Base-by-base conservation (phyloP, 192 early-diverging fungal species). In the Pilobolus umbonatus region DNA sequence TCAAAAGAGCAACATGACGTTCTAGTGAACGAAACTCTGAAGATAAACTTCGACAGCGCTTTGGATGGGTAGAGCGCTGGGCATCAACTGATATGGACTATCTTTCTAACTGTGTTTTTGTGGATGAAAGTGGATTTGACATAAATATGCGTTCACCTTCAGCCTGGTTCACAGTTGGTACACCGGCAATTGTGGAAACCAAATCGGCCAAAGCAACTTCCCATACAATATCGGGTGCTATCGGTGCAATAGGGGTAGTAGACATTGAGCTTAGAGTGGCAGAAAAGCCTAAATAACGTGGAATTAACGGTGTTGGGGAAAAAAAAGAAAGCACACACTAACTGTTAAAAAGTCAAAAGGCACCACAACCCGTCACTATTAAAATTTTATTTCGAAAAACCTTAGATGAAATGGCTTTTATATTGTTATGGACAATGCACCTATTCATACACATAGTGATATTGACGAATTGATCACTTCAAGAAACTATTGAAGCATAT, bases 361-460 rank as follows among this genome's bases (percentile, higher is more conserved):
- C 30, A 51, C 28, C 15, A 51, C 48, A 31, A 51, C 48, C 4
- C 29, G 48, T 3, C 48, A 51, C 15, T 51, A 51, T 32, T 51
- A 32, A n/a, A 51, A 51, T 51, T 51, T 51, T 31, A 51, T 51
- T n/a, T 51, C 48, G 28, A 32, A 51, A 31, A 32, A 32, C 48
- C 15, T 21, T 51, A 31, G 28, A 51, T 51, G 48, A 51, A 51
- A 51, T 32, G 48, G 48, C 6, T 51, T 51, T 51, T 51, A 49
- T 36, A 55, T 62, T 31, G 60, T 62, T 34, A 54, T 62, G 50
- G 60, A 62, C 24, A 53, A 62, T 42, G 40, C 60, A 24, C 40
- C 8, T 15, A 60, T 60, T 26, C 59, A 36, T 40, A 52, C 47
- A 14, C 24, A 5, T 19, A 42, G 22, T 1, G 34, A 14, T 42